A percentile compares a stretch with the other conserved stretches of the same genome.
Evolutionary conservation across 2,329 filamentous ascomycete species (phyloP).

Genomic region (Gyromitra esculenta): DNA sequence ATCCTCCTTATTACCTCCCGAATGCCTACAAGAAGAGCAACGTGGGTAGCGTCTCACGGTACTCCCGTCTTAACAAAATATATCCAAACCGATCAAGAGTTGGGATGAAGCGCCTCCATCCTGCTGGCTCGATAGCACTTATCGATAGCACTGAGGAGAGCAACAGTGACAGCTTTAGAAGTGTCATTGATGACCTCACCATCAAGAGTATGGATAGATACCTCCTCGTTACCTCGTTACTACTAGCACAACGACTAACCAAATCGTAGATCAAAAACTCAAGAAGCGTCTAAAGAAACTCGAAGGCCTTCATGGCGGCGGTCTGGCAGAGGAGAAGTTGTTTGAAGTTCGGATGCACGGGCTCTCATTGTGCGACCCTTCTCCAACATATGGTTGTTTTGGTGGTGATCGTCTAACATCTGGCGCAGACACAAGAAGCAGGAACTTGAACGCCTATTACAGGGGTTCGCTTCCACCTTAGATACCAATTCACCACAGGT

Average conservation of each 20-base stretch:
- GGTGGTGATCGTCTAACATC: constrained; percentile 36
- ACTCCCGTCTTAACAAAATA: constrained; percentile 40
- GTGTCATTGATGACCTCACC: constrained; percentile 87
- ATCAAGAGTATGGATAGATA: constrained; percentile 71
- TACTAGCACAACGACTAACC: constrained; percentile 36
- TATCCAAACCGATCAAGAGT: constrained; percentile 43
- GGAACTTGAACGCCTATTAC: constrained; percentile 77
- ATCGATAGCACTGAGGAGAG: constrained; percentile 65
- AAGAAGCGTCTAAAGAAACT: constrained; percentile 78
- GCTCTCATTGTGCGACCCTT: constrained; percentile 64
- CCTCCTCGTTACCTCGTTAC: constrained; percentile 8
- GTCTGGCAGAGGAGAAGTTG: constrained; percentile 77
- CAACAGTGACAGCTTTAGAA: constrained; percentile 78
- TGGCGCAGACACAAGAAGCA: constrained; percentile 71
- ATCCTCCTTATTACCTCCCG: constrained; percentile 60
- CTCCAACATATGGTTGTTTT: constrained; percentile 17
- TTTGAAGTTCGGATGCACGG: constrained; percentile 85
- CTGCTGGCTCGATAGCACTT: constrained; percentile 54
- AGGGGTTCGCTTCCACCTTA: constrained; percentile 74
- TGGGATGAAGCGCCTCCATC: constrained; percentile 47
- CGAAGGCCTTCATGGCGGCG: constrained; percentile 72
- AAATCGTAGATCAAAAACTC: constrained; percentile 66
- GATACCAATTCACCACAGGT: constrained; percentile 60
- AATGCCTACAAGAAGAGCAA: constrained; percentile 53
- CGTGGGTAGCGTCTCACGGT: constrained; percentile 38